A percentile compares a stretch with the other conserved stretches of the same genome.
These are phyloP conservation scores for Cyclocybe cylindracea DNA, from an alignment of 768 basidiomycete genomes.

Conservation along the genomic window DNA sequence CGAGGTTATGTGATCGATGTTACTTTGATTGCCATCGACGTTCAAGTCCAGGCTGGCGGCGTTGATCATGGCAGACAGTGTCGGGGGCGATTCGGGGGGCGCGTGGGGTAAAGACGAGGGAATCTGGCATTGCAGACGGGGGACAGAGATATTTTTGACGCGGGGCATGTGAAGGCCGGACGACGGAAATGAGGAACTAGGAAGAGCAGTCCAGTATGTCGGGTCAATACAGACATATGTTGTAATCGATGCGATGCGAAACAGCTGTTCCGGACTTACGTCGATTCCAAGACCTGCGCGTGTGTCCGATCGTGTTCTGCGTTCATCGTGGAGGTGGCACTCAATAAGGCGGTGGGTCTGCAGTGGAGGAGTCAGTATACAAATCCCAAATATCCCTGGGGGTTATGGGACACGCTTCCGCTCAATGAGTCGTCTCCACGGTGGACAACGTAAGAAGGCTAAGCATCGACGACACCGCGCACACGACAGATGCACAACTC, in stretches of 20 bases:
- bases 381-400: background rate
- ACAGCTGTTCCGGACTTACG: conserved; percentile 10
- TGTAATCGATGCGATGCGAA: background rate
- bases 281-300: conserved; percentile 8
- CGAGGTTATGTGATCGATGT: conserved; percentile 26
- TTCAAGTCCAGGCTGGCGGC: background rate
- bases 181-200: background rate
- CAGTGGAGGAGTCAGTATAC: conserved; percentile 1
- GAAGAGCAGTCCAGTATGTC: background rate
- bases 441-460: conserved; percentile 3
- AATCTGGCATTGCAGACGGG: conserved; percentile 4
- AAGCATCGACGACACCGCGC: conserved; percentile 1
- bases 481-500: conserved; percentile 14
- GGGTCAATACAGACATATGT: background rate
- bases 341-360: background rate
- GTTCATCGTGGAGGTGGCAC: background rate
- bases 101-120: background rate
- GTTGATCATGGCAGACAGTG: background rate
- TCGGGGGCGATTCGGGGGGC: background rate
- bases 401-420: conserved; percentile 1
- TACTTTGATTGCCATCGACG: conserved; percentile 12
- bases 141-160: conserved; percentile 4
- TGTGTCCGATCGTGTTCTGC: conserved; percentile 15
- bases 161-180: conserved; percentile 1
- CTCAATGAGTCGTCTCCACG: no score